Conservation (phyloP, 2,329 filamentous ascomycete genomes). For the Fusarium newnesense region DNA sequence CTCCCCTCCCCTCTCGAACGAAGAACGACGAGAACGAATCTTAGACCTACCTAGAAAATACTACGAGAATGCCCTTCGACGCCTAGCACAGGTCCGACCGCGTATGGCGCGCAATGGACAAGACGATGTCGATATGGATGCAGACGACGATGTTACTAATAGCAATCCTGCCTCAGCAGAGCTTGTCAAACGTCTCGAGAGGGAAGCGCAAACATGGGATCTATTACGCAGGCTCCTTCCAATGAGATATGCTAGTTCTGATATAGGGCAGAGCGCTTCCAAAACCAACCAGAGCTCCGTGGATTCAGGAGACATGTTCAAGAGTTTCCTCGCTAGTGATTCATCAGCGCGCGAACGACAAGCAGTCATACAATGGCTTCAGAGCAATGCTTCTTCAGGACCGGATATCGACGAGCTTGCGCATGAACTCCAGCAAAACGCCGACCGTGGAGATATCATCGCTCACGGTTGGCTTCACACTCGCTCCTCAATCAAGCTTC, state of each 20-base stretch:
- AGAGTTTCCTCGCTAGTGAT: conserved; percentile 79
- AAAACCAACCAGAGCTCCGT: conserved; percentile 33
- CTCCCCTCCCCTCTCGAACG: conserved; percentile 56
- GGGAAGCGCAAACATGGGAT: conserved; percentile 92
- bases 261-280: conserved; percentile 46
- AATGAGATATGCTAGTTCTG: conserved; percentile 66
- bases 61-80: conserved; percentile 61
- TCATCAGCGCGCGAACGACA: conserved; percentile 80
- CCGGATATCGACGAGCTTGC: conserved; percentile 81
- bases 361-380: conserved; percentile 86
- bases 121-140: conserved; percentile 65
- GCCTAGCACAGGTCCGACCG: conserved; percentile 47
- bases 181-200: conserved; percentile 68
- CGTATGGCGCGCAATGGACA: conserved; percentile 46
- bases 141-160: conserved; percentile 60
- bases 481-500: conserved; percentile 86
- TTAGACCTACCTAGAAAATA: conserved; percentile 70
- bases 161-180: conserved; percentile 41
- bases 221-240: conserved; percentile 80
- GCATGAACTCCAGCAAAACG: conserved; percentile 77
- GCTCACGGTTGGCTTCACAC: conserved; percentile 94
- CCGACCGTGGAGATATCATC: conserved; percentile 83
- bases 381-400: conserved; percentile 76
- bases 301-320: conserved; percentile 58
- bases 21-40: conserved; percentile 72